These are phyloP conservation scores for Cocos nucifera DNA, from an alignment of 176 grass and related monocot species.

Conservation along the genomic window DNA sequence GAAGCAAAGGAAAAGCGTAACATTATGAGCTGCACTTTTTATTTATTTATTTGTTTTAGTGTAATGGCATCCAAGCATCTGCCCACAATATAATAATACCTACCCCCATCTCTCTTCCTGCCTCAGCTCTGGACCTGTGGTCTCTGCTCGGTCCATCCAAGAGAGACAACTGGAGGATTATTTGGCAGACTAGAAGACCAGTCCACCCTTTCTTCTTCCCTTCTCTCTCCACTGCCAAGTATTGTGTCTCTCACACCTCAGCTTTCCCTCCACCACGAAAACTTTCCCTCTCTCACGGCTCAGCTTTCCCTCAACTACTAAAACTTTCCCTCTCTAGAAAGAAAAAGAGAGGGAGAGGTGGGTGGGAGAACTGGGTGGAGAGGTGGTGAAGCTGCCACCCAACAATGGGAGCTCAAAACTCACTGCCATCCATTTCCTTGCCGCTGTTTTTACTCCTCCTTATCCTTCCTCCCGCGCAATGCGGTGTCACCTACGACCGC, in stretches of 20 bases:
- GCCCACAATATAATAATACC: neutral
- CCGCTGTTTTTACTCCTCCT: neutral
- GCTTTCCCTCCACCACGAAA: slow-evolving; percentile 21
- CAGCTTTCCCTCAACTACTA: slow-evolving; percentile 18
- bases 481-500: slow-evolving; percentile 77
- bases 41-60: too few species aligned
- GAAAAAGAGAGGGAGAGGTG: slow-evolving; percentile 11
- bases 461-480: slow-evolving; percentile 28
- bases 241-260: neutral
- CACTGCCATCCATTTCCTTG: slow-evolving; percentile 15
- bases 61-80: too few species aligned
- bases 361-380: slow-evolving; percentile 25
- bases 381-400: neutral
- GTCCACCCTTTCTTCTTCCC: slow-evolving; percentile 35
- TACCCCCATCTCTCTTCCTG: neutral
- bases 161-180: neutral
- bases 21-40: too few species aligned
- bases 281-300: neutral
- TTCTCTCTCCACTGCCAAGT: slow-evolving; percentile 16
- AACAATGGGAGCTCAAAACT: slow-evolving; percentile 23
- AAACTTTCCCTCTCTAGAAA: neutral
- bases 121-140: neutral
- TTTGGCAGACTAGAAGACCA: slow-evolving; percentile 24
- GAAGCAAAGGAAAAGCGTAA: too few species aligned
- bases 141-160: slow-evolving; percentile 23